Percentiles rank a stretch among this genome's conserved stretches.
Conservation (phyloP, 139 green algal species). For the Micractinium sp. region DNA sequence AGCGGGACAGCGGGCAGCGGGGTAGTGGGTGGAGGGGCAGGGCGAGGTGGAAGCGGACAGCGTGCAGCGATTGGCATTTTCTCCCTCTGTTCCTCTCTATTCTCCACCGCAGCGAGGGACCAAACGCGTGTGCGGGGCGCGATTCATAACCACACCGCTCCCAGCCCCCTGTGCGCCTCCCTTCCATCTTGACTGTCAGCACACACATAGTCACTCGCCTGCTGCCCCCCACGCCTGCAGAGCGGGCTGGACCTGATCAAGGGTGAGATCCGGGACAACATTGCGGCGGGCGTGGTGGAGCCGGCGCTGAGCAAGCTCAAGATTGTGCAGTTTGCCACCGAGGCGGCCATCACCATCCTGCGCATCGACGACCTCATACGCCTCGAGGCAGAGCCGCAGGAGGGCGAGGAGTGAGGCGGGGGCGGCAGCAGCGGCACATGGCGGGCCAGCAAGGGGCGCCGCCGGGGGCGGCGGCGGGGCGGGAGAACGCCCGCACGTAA, state of each 20-base stretch:
- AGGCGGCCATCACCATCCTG: conserved; percentile 99
- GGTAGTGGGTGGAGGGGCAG: no score
- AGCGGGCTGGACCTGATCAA: conserved; percentile 84
- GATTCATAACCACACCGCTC: no score
- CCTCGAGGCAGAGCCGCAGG: conserved; percentile 81
- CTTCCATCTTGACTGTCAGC: not conserved
- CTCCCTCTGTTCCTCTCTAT: not conserved
- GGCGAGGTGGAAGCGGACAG: no score
- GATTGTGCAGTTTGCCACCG: conserved; percentile 98
- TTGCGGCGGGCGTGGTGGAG: conserved; percentile 96
- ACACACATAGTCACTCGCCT: not conserved
- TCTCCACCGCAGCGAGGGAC: no score
- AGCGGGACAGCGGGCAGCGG: no score
- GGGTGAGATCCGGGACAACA: conserved; percentile 86
- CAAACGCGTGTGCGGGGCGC: no score
- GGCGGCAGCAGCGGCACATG: no score
- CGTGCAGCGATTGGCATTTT: no score
- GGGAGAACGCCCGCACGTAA: no score
- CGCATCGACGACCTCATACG: conserved; percentile 98
- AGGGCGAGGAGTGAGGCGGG: conserved; percentile 45
- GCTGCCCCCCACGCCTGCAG: not conserved
- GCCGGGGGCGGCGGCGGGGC: no score
- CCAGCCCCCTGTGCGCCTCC: not conserved
- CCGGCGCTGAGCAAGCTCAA: conserved; percentile 95
- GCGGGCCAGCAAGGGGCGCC: no score